Conservation (phyloP, 2,329 filamentous ascomycete species). For the Colletotrichum endophyticum region DNA sequence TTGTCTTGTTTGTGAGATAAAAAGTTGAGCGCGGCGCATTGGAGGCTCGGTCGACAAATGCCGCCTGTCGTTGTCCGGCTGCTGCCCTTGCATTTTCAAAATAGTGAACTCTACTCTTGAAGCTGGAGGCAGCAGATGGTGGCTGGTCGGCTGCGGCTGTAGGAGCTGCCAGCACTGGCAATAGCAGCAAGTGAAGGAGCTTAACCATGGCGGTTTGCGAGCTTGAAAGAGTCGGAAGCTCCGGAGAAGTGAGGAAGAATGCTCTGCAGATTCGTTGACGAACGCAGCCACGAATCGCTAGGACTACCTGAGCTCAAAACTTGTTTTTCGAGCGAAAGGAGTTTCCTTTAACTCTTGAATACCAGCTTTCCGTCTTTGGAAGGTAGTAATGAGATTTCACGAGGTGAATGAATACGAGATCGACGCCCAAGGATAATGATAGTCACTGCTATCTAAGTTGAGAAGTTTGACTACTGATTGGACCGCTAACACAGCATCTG, state of each 20-base stretch:
- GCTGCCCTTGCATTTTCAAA: background rate
- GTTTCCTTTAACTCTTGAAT: background rate
- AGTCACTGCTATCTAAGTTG: background rate
- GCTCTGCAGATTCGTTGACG: too few relatives aligned
- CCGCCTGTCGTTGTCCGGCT: background rate
- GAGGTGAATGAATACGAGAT: background rate
- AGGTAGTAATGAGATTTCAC: background rate
- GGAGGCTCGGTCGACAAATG: background rate
- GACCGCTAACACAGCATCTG: background rate
- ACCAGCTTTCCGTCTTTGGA: background rate
- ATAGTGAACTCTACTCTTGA: background rate
- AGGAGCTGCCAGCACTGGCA: background rate
- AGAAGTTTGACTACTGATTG: background rate
- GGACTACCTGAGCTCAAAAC: background rate
- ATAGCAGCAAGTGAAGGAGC: background rate
- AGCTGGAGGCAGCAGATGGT: background rate
- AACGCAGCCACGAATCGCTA: rapidly evolving
- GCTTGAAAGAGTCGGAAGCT: rapidly evolving
- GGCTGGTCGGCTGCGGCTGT: background rate
- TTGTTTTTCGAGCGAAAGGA: background rate
- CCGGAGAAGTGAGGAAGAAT: too few relatives aligned
- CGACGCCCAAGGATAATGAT: background rate
- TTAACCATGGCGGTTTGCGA: background rate
- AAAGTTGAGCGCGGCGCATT: background rate
- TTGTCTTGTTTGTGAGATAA: background rate